phyloP scores from a whole-genome alignment of 2,329 filamentous ascomycete species.

The Fonsecaea nubica region DNA sequence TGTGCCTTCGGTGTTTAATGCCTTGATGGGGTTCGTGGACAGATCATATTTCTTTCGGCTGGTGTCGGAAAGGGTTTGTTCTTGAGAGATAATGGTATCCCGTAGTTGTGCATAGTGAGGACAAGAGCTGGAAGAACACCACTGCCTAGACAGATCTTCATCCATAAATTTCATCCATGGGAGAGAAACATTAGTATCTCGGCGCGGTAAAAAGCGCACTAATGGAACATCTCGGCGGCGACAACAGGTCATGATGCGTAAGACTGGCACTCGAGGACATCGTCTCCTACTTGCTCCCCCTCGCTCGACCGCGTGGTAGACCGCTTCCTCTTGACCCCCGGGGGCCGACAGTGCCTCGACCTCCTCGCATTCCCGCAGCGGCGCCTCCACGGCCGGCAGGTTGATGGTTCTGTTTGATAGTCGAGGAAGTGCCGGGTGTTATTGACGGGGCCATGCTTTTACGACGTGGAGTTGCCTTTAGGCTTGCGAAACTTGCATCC shows the following conservation, averaged over 20 bases:
- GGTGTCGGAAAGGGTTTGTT: background rate
- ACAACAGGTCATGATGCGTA: background rate
- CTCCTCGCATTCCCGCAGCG: slow-evolving; percentile 36
- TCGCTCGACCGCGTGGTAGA: slow-evolving; percentile 46
- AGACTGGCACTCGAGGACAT: background rate
- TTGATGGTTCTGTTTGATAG: slow-evolving; percentile 21
- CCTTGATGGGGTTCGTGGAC: background rate
- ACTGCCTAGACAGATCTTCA: background rate
- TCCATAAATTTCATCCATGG: background rate
- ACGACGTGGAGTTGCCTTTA: slow-evolving; percentile 40
- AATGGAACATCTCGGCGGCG: background rate
- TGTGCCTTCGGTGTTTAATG: background rate
- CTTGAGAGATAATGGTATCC: background rate
- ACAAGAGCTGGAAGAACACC: background rate
- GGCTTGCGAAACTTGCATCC: slow-evolving; percentile 37
- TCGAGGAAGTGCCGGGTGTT: slow-evolving; percentile 30
- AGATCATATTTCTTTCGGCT: background rate
- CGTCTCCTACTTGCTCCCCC: slow-evolving; percentile 47
- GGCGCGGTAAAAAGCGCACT: background rate
- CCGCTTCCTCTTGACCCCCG: slow-evolving; percentile 33
- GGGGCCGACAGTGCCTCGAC: slow-evolving; percentile 43
- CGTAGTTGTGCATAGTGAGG: background rate
- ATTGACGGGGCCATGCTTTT: slow-evolving; percentile 32
- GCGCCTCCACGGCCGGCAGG: slow-evolving; percentile 23
- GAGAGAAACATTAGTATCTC: background rate